Evolutionary conservation across 2,329 filamentous ascomycete species (phyloP), one percentile per base, ranked within the genome.

Genomic region (Pseudogymnoascus pannorum): DNA sequence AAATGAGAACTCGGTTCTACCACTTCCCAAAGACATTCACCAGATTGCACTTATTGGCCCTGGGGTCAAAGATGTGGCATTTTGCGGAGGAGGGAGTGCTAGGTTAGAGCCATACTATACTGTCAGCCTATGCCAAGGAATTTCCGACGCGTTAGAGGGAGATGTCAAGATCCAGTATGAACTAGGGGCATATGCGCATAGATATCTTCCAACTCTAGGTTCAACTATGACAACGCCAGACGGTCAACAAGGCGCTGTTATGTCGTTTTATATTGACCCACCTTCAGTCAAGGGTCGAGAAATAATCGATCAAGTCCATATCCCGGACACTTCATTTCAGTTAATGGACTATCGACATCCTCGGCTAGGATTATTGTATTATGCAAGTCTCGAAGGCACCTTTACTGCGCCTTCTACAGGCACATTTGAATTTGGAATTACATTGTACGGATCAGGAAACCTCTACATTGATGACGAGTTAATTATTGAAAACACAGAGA

Each of bases 1-100:
- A 73, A 89, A 89, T 64, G 78, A 85, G 22, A 76, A 76, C 4
- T 74, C 75, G 14, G 70, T 83, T 1, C 74, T 89, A 0, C 86
- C 86, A 0, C 70, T 83, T 59, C 72, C 74, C 38, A 59, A 75
- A 77, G 12, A 35, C 12, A 62, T 74, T 79, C 69, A 76, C 79
- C 35, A 79, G 79, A n/a, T 78, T 81, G 60, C 35, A 31, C 11
- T 60, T 9, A 61, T 57, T 29, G 60, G 42, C 9, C 26, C 86
- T 16, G 81, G 84, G 4, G 87, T 89, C 0, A 72, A 88, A 2
- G 80, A 63, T 42, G 42, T 64, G n/a, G 66, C 64, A 6, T 48
- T 11, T 18, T 60, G 38, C 33, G 33, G 33, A 35, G 33, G 33
- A 35, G 33, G 33, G 12, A 35, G 33, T 35, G 33, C 33, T 14